Conservation (phyloP, 805 yeast genomes). For the Diddensiella santjacobensis region DNA sequence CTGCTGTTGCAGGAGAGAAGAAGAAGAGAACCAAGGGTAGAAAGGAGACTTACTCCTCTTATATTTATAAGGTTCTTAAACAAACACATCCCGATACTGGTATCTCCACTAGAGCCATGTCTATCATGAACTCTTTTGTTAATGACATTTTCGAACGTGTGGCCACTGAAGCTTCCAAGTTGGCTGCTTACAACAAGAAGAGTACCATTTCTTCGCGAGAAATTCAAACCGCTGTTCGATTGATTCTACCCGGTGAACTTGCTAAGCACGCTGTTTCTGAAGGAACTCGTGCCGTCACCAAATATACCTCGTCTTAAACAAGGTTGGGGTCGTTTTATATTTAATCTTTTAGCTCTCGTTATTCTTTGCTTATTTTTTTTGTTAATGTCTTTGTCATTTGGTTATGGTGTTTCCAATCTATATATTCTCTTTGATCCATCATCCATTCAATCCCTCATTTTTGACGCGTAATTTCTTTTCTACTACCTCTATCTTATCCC, state of each 20-base stretch:
- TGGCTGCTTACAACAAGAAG: conserved; percentile 98
- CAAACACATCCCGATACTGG: conserved; percentile 99
- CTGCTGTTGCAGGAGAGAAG: conserved; percentile 69
- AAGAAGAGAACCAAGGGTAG: conserved; percentile 94
- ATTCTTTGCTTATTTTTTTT: neutral
- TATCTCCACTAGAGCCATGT: conserved; percentile 98
- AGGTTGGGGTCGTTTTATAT: neutral
- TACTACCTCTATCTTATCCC: conserved; percentile 67
- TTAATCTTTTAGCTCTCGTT: conserved; percentile 1
- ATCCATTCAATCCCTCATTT: neutral
- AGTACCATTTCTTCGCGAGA: conserved; percentile 97
- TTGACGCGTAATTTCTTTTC: conserved; percentile 12
- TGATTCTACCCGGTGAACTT: conserved; percentile 96
- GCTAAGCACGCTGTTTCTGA: conserved; percentile 98
- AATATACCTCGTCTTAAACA: conserved; percentile 67
- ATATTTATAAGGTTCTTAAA: conserved; percentile 96
- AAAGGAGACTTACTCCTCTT: conserved; percentile 97
- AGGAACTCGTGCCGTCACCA: conserved; percentile 98
- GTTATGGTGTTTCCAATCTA: neutral
- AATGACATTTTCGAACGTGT: conserved; percentile 98
- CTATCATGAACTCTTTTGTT: conserved; percentile 97
- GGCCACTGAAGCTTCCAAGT: conserved; percentile 95
- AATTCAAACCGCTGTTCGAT: conserved; percentile 97
- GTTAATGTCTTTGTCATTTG: conserved; percentile 3
- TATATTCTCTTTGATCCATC: conserved; percentile 1